phyloP scores from a whole-genome alignment of 176 grass and related monocot genomes.

The Oryza rufipogon region DNA sequence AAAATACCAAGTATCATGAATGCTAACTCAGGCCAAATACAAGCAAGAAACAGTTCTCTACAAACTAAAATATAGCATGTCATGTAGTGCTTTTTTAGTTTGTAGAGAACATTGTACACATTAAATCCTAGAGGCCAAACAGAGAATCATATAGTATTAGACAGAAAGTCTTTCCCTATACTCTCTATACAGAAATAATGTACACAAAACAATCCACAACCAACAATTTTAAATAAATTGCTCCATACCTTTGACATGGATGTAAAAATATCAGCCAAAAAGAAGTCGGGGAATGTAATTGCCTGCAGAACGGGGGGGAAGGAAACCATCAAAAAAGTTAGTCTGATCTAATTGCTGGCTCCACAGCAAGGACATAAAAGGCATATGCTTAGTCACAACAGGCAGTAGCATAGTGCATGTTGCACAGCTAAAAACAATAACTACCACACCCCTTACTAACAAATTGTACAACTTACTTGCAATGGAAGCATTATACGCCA shows the following conservation, averaged over 20 bases:
- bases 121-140: conserved; percentile 15
- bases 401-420: neutral
- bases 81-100: too few relatives aligned
- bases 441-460: neutral
- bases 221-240: conserved; percentile 20
- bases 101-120: neutral
- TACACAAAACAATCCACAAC: neutral
- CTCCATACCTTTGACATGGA: conserved; percentile 94
- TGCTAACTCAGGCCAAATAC: neutral
- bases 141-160: neutral
- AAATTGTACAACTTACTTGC: conserved; percentile 65
- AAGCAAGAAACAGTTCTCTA: conserved; percentile 5
- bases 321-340: conserved; percentile 31
- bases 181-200: neutral
- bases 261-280: conserved; percentile 99
- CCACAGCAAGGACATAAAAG: conserved; percentile 22
- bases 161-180: neutral
- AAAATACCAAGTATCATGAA: conserved; percentile 4
- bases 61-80: neutral
- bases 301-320: conserved; percentile 49
- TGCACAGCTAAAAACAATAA: conserved; percentile 26
- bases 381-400: neutral
- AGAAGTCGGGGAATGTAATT: conserved; percentile 98
- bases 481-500: conserved; percentile 93
- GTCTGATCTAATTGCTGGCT: neutral